Conservation (phyloP, 164 flowering plant genomes). For the Macadamia tetraphylla region DNA sequence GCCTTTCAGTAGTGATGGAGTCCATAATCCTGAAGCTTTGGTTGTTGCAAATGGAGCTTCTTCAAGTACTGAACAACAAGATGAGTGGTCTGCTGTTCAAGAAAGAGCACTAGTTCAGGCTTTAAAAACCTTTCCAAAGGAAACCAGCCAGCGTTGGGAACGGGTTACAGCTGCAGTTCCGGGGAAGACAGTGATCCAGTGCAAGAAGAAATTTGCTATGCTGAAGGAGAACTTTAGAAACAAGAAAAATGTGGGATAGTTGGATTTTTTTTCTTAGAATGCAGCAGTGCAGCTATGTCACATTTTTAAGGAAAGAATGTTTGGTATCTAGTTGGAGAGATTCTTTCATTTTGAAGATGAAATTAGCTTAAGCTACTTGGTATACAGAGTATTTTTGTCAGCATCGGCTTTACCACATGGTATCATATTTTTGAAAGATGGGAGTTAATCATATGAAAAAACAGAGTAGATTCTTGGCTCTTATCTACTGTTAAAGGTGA, state of each 20-base stretch:
- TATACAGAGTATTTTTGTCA: not conserved
- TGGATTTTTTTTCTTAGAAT: not conserved
- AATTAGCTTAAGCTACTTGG: not conserved
- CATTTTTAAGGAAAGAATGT: not conserved
- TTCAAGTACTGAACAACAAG: slow-evolving; percentile 56
- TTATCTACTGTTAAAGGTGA: no score
- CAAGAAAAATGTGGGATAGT: slow-evolving; percentile 43
- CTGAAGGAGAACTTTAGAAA: slow-evolving; percentile 80
- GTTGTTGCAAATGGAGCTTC: slow-evolving; percentile 27
- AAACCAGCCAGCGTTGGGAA: slow-evolving; percentile 59
- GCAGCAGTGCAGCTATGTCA: not conserved
- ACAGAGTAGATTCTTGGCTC: not conserved
- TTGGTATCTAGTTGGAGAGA: not conserved
- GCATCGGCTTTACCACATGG: not conserved
- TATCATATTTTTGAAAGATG: not conserved
- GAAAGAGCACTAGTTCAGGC: slow-evolving; percentile 56
- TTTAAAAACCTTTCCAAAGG: slow-evolving; percentile 53
- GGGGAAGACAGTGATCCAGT: slow-evolving; percentile 65
- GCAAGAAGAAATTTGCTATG: slow-evolving; percentile 69
- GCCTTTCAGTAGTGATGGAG: slow-evolving; percentile 28
- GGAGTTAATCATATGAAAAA: not conserved
- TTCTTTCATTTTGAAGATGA: not conserved
- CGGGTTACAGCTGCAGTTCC: slow-evolving; percentile 92
- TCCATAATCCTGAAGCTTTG: slow-evolving; percentile 19
- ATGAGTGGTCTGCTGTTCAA: slow-evolving; percentile 65